Evolutionary conservation across 2,329 filamentous ascomycete genomes (phyloP).

Genomic region (Annulohypoxylon truncatum): DNA sequence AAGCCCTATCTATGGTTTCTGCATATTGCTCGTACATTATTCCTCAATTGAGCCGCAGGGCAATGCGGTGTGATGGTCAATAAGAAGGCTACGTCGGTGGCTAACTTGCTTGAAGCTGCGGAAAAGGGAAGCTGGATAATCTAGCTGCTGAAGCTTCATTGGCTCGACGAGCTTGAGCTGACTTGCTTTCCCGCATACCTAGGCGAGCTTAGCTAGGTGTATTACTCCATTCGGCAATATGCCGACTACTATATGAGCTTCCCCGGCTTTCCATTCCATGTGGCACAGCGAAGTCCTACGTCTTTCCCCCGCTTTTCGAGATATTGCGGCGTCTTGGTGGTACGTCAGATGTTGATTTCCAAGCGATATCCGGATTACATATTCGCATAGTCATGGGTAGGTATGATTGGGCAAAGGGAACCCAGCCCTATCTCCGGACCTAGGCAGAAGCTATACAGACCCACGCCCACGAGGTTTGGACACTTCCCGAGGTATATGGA

Average conservation of each 20-base stretch:
- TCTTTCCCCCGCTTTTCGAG: conserved; percentile 23
- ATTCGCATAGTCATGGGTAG: conserved; percentile 6
- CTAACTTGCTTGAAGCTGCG: conserved; percentile 12
- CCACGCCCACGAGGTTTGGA: conserved; percentile 13
- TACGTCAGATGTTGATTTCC: conserved; percentile 26
- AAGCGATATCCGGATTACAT: neutral
- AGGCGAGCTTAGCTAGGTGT: neutral
- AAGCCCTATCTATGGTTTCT: conserved; percentile 33
- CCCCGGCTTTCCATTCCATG: neutral
- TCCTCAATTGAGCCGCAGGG: conserved; percentile 18
- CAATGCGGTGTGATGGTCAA: conserved; percentile 23
- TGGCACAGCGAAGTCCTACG: conserved; percentile 23
- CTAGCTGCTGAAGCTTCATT: conserved; percentile 23
- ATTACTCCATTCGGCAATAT: conserved; percentile 17
- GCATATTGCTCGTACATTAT: conserved; percentile 4
- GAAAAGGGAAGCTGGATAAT: conserved; percentile 39
- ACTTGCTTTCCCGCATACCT: neutral
- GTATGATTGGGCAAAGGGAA: conserved; percentile 26
- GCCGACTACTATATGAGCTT: conserved; percentile 19
- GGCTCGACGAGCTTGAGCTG: conserved; percentile 8
- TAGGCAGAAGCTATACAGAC: neutral
- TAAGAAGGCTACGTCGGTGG: neutral
- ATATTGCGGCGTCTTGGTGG: neutral
- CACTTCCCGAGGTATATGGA: neutral
- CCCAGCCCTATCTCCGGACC: conserved; percentile 8